Evolutionary conservation across 148 eudicot species (phyloP).

Genomic region (Polygonum aviculare): DNA sequence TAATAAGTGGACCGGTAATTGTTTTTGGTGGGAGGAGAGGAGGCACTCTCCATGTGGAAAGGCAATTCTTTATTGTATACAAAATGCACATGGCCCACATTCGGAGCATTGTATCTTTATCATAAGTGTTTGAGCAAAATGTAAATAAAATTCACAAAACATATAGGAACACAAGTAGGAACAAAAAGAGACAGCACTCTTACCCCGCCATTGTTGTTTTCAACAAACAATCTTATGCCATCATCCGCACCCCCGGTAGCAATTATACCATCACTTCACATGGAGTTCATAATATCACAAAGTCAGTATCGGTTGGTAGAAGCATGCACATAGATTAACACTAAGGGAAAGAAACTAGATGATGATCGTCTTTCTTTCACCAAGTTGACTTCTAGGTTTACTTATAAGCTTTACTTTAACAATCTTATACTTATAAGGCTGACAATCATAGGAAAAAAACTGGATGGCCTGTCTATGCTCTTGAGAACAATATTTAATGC

Average conservation of each 20-base stretch:
- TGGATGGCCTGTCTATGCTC: not conserved
- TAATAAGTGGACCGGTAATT: no score
- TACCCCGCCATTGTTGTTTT: conserved; percentile 60
- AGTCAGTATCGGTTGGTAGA: not conserved
- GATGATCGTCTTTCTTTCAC: not conserved
- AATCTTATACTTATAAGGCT: conserved; percentile 2
- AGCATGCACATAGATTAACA: not conserved
- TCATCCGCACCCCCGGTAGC: conserved; percentile 96
- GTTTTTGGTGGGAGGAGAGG: no score
- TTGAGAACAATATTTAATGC: not conserved
- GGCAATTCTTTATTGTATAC: not conserved
- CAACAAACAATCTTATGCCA: conserved; percentile 78
- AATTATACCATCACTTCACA: conserved; percentile 73
- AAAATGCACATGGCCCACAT: not conserved
- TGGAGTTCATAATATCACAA: conserved; percentile 9
- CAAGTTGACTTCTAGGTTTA: not conserved
- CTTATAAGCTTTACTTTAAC: not conserved
- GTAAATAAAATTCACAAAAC: not conserved
- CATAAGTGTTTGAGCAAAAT: not conserved
- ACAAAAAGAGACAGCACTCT: not conserved
- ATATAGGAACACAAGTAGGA: conserved; percentile 3
- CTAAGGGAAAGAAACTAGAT: not conserved
- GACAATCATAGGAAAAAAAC: not conserved
- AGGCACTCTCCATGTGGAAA: not conserved
- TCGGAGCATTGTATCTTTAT: not conserved